Conservation (phyloP, 495 filamentous ascomycete genomes). For the Apiosordaria backusii region DNA sequence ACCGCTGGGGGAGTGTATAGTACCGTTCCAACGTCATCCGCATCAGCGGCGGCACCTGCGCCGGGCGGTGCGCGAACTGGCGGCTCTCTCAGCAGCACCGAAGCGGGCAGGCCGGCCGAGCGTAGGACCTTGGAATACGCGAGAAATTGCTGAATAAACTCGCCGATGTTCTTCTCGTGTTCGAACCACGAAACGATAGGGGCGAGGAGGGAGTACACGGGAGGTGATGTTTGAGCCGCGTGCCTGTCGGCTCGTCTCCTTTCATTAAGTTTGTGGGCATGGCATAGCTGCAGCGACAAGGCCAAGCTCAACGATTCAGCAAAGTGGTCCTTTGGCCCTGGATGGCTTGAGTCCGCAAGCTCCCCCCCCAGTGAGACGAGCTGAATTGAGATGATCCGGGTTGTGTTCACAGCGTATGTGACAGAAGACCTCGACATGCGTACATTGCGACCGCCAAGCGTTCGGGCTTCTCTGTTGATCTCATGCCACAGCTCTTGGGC, state of each 20-base stretch:
- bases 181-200: slow-evolving; percentile 62
- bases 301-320: slow-evolving; percentile 58
- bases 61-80: slow-evolving; percentile 14
- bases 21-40: slow-evolving; percentile 9
- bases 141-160: slow-evolving; percentile 18
- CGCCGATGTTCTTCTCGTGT: slow-evolving; percentile 48
- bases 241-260: slow-evolving; percentile 36
- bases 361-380: slow-evolving; percentile 51
- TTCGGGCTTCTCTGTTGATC: slow-evolving; percentile 73
- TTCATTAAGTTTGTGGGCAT: slow-evolving; percentile 63
- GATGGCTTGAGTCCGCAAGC: slow-evolving; percentile 11
- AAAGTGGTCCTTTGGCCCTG: slow-evolving; percentile 35
- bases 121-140: slow-evolving; percentile 22
- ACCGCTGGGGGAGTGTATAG: slow-evolving; percentile 27
- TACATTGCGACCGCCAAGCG: slow-evolving; percentile 62
- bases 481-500: slow-evolving; percentile 95
- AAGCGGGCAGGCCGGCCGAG: slow-evolving; percentile 25
- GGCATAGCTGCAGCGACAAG: slow-evolving; percentile 62
- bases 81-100: slow-evolving; percentile 26
- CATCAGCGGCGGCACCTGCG: slow-evolving; percentile 16
- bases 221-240: slow-evolving; percentile 41
- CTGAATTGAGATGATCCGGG: slow-evolving; percentile 42
- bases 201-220: slow-evolving; percentile 59
- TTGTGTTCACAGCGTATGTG: slow-evolving; percentile 51
- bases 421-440: slow-evolving; percentile 56